Evolutionary conservation across 352 stramenopile species (phyloP).

Genomic region (Phytopythium helicoides): DNA sequence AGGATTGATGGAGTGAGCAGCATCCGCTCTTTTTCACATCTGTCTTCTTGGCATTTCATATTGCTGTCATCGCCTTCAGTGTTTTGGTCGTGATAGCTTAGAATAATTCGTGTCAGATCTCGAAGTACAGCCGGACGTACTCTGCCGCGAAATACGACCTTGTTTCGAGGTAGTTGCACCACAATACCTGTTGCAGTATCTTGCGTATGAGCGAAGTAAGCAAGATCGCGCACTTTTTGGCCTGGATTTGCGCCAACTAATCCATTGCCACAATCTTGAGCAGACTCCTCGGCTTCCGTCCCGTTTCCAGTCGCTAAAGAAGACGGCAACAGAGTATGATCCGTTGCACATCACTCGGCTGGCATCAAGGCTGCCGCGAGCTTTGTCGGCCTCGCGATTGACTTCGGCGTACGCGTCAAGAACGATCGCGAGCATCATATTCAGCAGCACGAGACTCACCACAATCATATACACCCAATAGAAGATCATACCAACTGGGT

Average conservation of each 20-base stretch:
- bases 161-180: conserved; percentile 6
- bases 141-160: conserved; percentile 20
- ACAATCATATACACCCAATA: conserved; percentile 62
- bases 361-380: conserved; percentile 17
- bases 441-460: conserved; percentile 53
- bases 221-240: conserved; percentile 5
- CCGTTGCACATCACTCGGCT: conserved; percentile 25
- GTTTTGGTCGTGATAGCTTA: conserved; percentile 4
- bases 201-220: neutral
- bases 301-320: conserved; percentile 8
- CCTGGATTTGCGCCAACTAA: neutral
- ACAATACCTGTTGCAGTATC: neutral
- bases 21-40: neutral
- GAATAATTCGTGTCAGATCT: conserved; percentile 5
- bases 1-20: conserved; percentile 12
- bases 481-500: conserved; percentile 40
- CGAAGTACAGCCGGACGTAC: conserved; percentile 18
- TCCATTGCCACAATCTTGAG: neutral
- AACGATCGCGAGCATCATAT: conserved; percentile 65
- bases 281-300: conserved; percentile 1
- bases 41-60: no score
- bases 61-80: neutral
- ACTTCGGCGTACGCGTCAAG: conserved; percentile 53
- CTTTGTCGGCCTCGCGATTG: conserved; percentile 30
- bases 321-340: conserved; percentile 12